These are phyloP conservation scores for Teratosphaeria zuluensis DNA, from an alignment of 2,329 filamentous ascomycete genomes.

Conservation along the genomic window DNA sequence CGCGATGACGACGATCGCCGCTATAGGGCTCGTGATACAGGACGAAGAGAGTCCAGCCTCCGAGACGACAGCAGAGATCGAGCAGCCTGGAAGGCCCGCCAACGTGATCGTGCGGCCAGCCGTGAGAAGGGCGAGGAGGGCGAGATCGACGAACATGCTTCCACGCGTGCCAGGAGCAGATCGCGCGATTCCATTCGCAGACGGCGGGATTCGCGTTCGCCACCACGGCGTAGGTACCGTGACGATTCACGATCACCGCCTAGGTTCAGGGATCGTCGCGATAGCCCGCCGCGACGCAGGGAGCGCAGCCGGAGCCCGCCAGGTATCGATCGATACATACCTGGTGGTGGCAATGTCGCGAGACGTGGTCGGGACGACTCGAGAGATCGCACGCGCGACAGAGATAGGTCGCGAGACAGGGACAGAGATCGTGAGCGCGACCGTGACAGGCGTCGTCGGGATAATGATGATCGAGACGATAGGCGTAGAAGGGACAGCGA, in stretches of 20 bases:
- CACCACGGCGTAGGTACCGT: constrained; percentile 10
- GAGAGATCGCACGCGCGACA: constrained; percentile 10
- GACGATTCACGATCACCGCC: constrained; percentile 10
- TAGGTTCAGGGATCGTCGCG: constrained; percentile 6
- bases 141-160: constrained; percentile 20
- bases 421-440: constrained; percentile 12
- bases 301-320: constrained; percentile 20
- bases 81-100: constrained; percentile 23
- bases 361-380: constrained; percentile 5
- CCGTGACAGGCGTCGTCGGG: constrained; percentile 16
- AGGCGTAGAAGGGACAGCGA: constrained; percentile 2
- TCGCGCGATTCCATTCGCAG: constrained; percentile 10
- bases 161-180: constrained; percentile 6
- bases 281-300: constrained; percentile 10
- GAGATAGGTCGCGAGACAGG: constrained; percentile 19
- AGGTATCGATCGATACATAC: constrained; percentile 32
- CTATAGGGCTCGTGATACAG: constrained; percentile 8
- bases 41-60: constrained; percentile 1
- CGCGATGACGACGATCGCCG: constrained; percentile 18
- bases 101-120: constrained; percentile 16
- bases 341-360: constrained; percentile 19
- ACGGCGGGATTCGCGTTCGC: constrained; percentile 17
- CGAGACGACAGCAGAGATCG: constrained; percentile 24
- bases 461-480: constrained; percentile 17
- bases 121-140: constrained; percentile 21